Evolutionary conservation across 2,329 filamentous ascomycete species (phyloP).

Genomic region (Intubia oerlemansii): DNA sequence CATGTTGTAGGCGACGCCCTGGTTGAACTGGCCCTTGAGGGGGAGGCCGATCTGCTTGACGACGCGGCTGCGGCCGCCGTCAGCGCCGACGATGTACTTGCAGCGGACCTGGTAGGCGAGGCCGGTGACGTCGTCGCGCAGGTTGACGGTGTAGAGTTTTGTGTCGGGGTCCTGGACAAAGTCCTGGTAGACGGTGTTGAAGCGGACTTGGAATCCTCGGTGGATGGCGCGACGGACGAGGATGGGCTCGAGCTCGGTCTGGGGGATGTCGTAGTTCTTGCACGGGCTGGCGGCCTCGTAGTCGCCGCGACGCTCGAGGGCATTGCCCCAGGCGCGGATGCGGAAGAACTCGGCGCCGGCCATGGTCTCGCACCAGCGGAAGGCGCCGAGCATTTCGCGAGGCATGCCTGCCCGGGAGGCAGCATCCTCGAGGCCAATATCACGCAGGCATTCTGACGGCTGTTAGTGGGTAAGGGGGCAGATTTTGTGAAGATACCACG

Average conservation of each 20-base stretch:
- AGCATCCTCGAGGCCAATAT: slow-evolving; percentile 23
- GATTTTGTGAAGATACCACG: too few relatives aligned
- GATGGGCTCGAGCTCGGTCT: slow-evolving; percentile 25
- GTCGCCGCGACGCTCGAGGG: slow-evolving; percentile 22
- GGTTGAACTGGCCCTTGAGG: slow-evolving; percentile 13
- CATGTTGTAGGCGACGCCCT: too few relatives aligned
- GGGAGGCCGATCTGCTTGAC: slow-evolving; percentile 16
- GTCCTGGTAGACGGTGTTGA: slow-evolving; percentile 18
- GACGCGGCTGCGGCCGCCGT: too few relatives aligned
- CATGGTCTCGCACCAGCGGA: slow-evolving; percentile 29
- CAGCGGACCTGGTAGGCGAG: slow-evolving; percentile 21
- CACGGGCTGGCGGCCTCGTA: slow-evolving; percentile 24
- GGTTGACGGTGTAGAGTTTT: slow-evolving; percentile 11
- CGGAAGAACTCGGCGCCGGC: slow-evolving; percentile 28
- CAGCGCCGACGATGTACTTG: too few relatives aligned
- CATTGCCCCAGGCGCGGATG: slow-evolving; percentile 27
- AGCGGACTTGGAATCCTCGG: slow-evolving; percentile 19
- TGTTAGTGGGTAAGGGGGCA: too few relatives aligned
- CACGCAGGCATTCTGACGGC: slow-evolving; percentile 32
- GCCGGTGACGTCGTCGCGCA: slow-evolving; percentile 9
- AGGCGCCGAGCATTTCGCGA: too few relatives aligned
- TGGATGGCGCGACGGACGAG: slow-evolving; percentile 19
- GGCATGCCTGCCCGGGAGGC: slow-evolving; percentile 15
- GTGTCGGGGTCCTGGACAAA: slow-evolving; percentile 12
- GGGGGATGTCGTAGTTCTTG: slow-evolving; percentile 21